Evolutionary conservation across 108 stramenopile species (phyloP), one percentile per base, ranked within the genome.

Genomic region (Chaetoceros tenuissimus): DNA sequence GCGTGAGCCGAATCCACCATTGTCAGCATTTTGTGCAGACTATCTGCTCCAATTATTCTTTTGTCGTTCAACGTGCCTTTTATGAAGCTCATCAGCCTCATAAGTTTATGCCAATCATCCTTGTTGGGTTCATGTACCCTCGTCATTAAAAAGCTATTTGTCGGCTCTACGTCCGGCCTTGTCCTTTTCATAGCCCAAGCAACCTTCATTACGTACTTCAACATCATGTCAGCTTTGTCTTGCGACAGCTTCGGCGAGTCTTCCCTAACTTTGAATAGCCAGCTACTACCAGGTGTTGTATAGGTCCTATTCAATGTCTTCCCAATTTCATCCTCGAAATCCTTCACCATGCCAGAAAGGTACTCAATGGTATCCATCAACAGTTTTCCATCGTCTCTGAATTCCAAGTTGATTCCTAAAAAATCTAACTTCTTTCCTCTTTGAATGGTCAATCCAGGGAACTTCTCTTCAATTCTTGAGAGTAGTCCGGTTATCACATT

Each of bases 321-420:
- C 3, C 21, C 16, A 19, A 10, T 30, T 45, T 68, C 56, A 25
- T 71, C 63, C 7, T 56, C 57, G 0, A 60, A 60, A 20, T 28
- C 23, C 2, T 64, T 67, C 23, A 63, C 62, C 0, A 79, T 28
- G 2, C 25, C 40, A 1, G 45, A 7, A 1, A 57, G 24, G 23
- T 57, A 57, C 7, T n/a, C n/a, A n/a, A 24, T 40, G 72, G 79
- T 78, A 23, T 46, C 26, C 24, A 76, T 62, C 21, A 22, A 63
- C 10, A 74, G 17, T 30, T 26, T 17, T 17, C 69, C 68, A 10
- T 40, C 22, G 0, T 49, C 27, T 1, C 34, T 52, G 46, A 59
- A 82, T 48, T 72, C 65, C 26, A 78, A 8, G 10, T 34, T 51
- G 74, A 78, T 81, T 8, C 73, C 80, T 3, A 81, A 66, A 48